Evolutionary conservation across 2,329 filamentous ascomycete species (phyloP).

Genomic region (Sclerotinia nivalis): DNA sequence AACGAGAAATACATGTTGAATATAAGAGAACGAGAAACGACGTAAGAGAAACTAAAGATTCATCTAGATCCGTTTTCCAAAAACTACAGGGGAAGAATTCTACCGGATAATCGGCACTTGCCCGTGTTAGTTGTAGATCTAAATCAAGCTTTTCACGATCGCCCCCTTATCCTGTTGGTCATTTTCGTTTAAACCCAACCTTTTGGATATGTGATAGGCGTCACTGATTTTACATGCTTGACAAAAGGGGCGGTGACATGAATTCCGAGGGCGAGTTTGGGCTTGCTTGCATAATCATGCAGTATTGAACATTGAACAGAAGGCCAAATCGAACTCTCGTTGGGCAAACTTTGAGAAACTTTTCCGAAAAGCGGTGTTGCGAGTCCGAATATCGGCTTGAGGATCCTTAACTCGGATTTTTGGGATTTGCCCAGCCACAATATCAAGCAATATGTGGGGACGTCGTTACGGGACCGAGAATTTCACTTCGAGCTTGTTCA

Average conservation of each 20-base stretch:
- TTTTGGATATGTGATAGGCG: constrained; percentile 10
- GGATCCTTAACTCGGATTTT: background rate
- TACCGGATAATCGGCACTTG: constrained; percentile 19
- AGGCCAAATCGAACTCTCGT: background rate
- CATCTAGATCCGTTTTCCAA: background rate
- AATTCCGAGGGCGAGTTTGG: background rate
- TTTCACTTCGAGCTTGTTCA: background rate
- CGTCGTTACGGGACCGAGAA: constrained; percentile 2
- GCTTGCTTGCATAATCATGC: background rate
- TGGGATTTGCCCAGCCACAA: constrained; percentile 4
- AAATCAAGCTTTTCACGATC: background rate
- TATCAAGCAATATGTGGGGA: constrained; percentile 4
- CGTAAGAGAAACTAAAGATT: constrained; percentile 3
- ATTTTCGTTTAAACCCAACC: constrained; percentile 1
- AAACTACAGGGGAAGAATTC: constrained; percentile 6
- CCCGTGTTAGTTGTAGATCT: constrained; percentile 1
- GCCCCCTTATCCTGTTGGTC: constrained; percentile 10
- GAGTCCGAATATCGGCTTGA: constrained; percentile 19
- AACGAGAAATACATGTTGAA: background rate
- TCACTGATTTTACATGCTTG: constrained; percentile 9
- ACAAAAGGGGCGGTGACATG: background rate
- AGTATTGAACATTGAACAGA: background rate
- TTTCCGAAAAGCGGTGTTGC: constrained; percentile 8
- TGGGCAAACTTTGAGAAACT: background rate
- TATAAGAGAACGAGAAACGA: background rate